Evolutionary conservation across 352 stramenopile species (phyloP), one percentile per base, ranked within the genome.

Genomic region (Pythium dissimile): DNA sequence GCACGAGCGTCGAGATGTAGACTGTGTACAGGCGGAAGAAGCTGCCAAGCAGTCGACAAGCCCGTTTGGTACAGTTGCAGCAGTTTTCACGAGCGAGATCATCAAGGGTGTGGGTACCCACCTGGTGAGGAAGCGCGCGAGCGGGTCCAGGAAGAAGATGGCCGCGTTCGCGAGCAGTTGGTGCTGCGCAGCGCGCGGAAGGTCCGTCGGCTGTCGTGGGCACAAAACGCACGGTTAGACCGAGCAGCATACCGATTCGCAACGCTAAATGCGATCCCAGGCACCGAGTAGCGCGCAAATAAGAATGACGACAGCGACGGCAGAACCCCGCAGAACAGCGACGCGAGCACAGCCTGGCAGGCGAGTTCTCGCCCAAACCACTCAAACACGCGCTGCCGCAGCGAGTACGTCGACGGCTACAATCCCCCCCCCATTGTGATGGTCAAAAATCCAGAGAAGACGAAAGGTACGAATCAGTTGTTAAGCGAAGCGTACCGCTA

Each of bases 281-380:
- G 39, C 54, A 89, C 79, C 65, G 77, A 69, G 45, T 82, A 90
- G 18, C 84, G 83, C 35, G 72, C 72, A 58, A 85, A 88, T 18
- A 88, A 62, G 37, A 79, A 90, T 2, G 80, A 73, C 74, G 86
- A 82, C 16, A 82, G 65, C 8, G 77, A 88, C 16, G 80, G 77
- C 5, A 90, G 51, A 35, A 84, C 69, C 7, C 77, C 80, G 39
- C 84, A 88, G 15, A 71, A 83, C 37, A 90, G 78, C 2, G 76
- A 72, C 1, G 78, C 77, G 8, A 90, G 57, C 0, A 82, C 42
- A 11, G 69, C 71, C 37, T 88, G 78, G 35, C 76, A 88, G 7
- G 56, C 54, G 6, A 90, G 39, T n/a, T 75, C 62, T 12, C 71
- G 70, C 72, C 69, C 79, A 56, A 41, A 57, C 39, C 35, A 88